phyloP scores from a whole-genome alignment of 1,284 basidiomycete genomes.

The Ustilago shanxiensis region DNA sequence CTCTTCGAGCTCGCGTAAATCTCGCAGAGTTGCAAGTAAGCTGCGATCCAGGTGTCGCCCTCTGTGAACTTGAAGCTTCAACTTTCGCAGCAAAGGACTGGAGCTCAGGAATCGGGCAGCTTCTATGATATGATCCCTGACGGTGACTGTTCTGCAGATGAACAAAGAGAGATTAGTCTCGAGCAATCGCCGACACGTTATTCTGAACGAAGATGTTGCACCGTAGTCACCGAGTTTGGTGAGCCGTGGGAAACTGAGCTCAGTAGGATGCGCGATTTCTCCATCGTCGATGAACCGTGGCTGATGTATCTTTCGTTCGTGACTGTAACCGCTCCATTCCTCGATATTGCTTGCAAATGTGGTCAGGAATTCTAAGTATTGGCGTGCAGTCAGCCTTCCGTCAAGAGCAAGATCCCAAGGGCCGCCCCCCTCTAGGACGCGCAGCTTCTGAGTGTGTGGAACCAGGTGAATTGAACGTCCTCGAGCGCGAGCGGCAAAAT shows the following conservation, averaged over 20 bases:
- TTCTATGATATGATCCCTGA: background rate
- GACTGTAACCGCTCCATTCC: too few relatives aligned
- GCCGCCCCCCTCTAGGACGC: background rate
- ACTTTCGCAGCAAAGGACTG: background rate
- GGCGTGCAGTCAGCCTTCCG: background rate
- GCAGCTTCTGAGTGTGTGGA: background rate
- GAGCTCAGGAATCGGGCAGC: background rate
- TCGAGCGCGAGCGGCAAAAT: background rate
- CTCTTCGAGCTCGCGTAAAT: background rate
- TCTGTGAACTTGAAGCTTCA: background rate
- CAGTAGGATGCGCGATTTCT: too few relatives aligned
- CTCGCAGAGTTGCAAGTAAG: background rate
- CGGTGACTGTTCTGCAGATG: background rate
- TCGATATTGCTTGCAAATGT: background rate
- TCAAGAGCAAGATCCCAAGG: background rate
- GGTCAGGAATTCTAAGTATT: background rate
- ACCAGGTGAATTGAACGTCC: background rate
- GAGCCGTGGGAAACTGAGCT: too few relatives aligned
- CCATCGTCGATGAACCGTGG: background rate
- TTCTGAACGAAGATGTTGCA: too few relatives aligned
- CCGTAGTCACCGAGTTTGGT: too few relatives aligned
- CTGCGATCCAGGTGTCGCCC: background rate
- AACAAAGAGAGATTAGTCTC: background rate
- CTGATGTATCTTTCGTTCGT: background rate
- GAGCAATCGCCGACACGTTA: too few relatives aligned